Evolutionary conservation across 2,329 filamentous ascomycete species (phyloP), one percentile per base, ranked within the genome.

Genomic region (Colletotrichum aenigma): DNA sequence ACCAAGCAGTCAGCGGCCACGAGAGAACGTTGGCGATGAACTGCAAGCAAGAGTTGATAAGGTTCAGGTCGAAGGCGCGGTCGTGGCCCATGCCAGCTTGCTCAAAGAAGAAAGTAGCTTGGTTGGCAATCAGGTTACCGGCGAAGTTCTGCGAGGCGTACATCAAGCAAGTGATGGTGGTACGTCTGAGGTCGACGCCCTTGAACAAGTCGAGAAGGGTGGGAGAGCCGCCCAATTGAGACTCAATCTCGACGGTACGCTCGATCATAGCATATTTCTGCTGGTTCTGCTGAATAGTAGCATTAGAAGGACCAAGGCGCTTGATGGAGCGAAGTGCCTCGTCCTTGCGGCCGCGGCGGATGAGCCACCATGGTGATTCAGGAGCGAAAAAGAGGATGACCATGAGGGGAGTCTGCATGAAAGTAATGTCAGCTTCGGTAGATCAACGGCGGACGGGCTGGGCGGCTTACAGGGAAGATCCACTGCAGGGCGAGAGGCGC

Each of bases 61-160:
- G 74, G 58, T 78, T 79, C 16, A 82, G 79, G 21, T 79, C 68
- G 66, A 82, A 82, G 3, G 81, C 75, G 3, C 64, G 71, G 28
- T 78, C 76, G 18, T 74, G 66, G 0, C 60, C n/a, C 21, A 81
- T 79, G 24, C 80, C 80, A 30, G 78, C 78, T 36, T 79, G 83
- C 75, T 87, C 80, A 66, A 92, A 92, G 83, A 92, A 92, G 82
- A 89, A 92, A 65, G 89, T 89, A 6, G 90, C 89, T 80, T 92
- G 90, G 81, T 92, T 92, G 79, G 90, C 90, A 77, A 92, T 92
- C 56, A 92, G 80, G 80, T 92, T 92, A 80, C 91, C 90, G 2
- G 90, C 89, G 64, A 92, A 84, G 79, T 92, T 91, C 82, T 92
- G 90, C 24, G 90, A 87, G 2, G 89, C 88, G 82, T 91, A 92